Base-by-base conservation (phyloP, 139 green algal genomes). In the Picochlorum sp. region DNA sequence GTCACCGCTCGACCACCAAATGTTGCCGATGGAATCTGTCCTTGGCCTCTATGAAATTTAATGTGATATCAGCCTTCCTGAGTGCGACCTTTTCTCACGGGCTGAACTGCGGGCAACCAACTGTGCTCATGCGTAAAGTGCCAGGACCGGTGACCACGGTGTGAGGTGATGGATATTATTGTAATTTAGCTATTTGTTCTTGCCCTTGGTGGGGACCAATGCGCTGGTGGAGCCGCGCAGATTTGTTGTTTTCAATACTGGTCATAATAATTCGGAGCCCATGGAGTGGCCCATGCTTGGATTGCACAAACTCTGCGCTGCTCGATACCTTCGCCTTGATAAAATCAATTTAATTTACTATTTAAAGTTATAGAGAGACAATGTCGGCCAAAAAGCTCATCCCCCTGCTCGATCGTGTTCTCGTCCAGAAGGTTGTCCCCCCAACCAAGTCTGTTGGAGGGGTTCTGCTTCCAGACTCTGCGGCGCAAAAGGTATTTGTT, bases 381-480 rank as follows among this genome's bases (percentile, higher is more conserved):
- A 73, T 69, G 65, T 59, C 62, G 28, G 63, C 45, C 1, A 45
- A 62, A 37, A 86, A 74, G 68, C 49, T 72, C 20, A 80, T 86
- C 18, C 85, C 85, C 2, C 67, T 92, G 24, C 62, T 94, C 15
- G 86, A 94, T 62, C 65, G 79, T 1, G 88, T 98, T 4, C 72
- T 98, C n/a, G 75, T 98, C 11, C 72, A 96, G 71, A 92, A 88
- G 67, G 66, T 96, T 10, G 68, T 73, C 5, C 75, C 90, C 1
- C 76, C 84, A 3, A 82, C 82, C 24, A 97, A 96, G 76, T 81
- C 81, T 1, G 66, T 84, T 21, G 86, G 88, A n/a, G 93, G 93
- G 32, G 74, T 98, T 10, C 75, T 98, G 26, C 79, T 98, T 24
- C 93, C 93, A 3, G 93, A 98, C 64, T 85, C 81, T 3, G 89